A percentile compares a stretch with the other conserved stretches of the same genome.
Evolutionary conservation across 23 red algal genomes (phyloP).

Genomic region (Gracilariopsis chorda): DNA sequence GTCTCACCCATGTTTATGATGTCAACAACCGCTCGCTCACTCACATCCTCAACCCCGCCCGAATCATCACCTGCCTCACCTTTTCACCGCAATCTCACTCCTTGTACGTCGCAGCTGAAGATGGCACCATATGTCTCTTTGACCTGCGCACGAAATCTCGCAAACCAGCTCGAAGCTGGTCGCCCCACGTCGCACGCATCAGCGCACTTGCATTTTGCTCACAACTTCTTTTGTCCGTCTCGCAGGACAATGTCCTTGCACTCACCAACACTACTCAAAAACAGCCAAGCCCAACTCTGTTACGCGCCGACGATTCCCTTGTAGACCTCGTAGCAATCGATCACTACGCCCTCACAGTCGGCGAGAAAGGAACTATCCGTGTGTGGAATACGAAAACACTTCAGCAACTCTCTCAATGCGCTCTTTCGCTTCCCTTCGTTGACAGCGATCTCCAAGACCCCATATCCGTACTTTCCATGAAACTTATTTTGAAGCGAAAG

Average conservation of each 20-base stretch:
- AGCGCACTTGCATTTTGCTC: constrained; percentile 1
- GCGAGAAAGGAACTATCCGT: background rate
- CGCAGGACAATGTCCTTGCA: constrained; percentile 4
- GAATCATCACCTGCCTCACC: constrained; percentile 9
- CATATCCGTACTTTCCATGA: background rate
- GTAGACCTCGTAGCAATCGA: constrained; percentile 4
- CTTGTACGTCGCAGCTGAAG: constrained; percentile 18
- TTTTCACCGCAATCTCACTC: constrained; percentile 4
- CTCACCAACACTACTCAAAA: background rate
- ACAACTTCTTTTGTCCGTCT: constrained; percentile 6
- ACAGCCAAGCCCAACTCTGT: background rate
- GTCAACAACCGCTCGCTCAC: constrained; percentile 1
- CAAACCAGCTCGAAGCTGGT: background rate
- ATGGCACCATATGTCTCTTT: constrained; percentile 28
- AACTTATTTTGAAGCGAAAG: constrained; percentile 1
- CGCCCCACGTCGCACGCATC: constrained; percentile 28
- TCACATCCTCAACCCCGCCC: constrained; percentile 18
- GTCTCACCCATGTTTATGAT: constrained; percentile 37
- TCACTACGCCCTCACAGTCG: background rate
- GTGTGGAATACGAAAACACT: constrained; percentile 22
- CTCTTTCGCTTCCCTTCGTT: constrained; percentile 23
- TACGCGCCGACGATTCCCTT: constrained; percentile 26
- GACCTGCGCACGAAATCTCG: constrained; percentile 14
- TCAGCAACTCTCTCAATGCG: background rate
- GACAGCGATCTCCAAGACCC: background rate